Evolutionary conservation across 805 yeast genomes (phyloP), one percentile per base, ranked within the genome.

Genomic region (Kluyveromyces lactis): DNA sequence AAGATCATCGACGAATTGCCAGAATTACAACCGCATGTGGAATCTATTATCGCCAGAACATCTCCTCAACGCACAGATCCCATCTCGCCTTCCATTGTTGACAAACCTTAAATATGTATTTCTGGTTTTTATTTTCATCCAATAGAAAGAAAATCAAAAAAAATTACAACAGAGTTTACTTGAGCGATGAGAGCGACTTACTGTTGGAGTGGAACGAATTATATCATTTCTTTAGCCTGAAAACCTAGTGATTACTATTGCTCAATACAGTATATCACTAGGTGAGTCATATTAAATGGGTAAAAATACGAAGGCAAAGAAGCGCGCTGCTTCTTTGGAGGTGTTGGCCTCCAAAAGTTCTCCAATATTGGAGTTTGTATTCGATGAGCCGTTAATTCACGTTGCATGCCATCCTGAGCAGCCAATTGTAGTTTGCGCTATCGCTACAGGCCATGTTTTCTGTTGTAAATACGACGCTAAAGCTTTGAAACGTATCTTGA

Each of bases 1-100:
- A 80, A 85, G 54, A 73, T 92, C 34, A 69, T 64, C 32, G 73
- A 73, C 32, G 95, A 84, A 50, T 90, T 86, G 52, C 96, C 97
- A 1, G 87, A 82, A 39, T 58, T 90, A 46, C 65, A 67, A 8
- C 67, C 56, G 0, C 71, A 69, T 2, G 82, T 89, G 4, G 73
- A 76, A 9, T 70, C 70, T 38, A 79, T 83, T 17, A 65, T 71
- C 27, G 48, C 55, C 18, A 64, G 81, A 50, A 43, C 62, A n/a
- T 6, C 24, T 6, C 24, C 24, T 21, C 24, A 21, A 21, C 24
- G 8, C 8, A 21, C 24, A 9, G 9, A 21, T 21, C 9, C 9
- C 9, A 9, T 21, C 9, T 21, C 24, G 6, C 9, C 24, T 21
- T 6, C 6, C 9, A 6, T 9, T 9, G 24, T 21, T 21, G 24